These are phyloP conservation scores for Emmonsiellopsis sp. DNA, from an alignment of 2,329 filamentous ascomycete species.

Conservation along the genomic window DNA sequence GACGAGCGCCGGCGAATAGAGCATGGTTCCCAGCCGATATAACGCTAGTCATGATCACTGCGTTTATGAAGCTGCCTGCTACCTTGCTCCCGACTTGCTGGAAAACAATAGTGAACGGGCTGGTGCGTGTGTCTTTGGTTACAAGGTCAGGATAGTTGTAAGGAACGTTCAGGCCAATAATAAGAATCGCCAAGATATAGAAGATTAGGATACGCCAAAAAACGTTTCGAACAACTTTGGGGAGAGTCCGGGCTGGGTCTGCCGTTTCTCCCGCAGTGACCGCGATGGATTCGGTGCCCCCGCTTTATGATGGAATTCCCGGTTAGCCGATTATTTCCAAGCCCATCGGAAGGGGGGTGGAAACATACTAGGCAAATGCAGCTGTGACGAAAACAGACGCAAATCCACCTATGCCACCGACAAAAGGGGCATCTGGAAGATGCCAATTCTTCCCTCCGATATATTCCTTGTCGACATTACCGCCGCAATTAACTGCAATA, in stretches of 20 bases:
- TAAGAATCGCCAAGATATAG: slow-evolving; percentile 42
- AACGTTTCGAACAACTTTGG: slow-evolving; percentile 55
- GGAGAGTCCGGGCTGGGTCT: slow-evolving; percentile 51
- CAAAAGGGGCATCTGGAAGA: slow-evolving; percentile 53
- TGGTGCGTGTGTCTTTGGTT: slow-evolving; percentile 36
- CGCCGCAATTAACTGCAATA: slow-evolving; percentile 51
- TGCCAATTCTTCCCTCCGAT: slow-evolving; percentile 52
- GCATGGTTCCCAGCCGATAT: slow-evolving; percentile 52
- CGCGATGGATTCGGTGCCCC: slow-evolving; percentile 55
- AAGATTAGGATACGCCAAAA: slow-evolving; percentile 55
- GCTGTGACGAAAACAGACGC: slow-evolving; percentile 55
- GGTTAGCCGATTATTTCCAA: slow-evolving; percentile 7
- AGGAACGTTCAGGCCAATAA: slow-evolving; percentile 51
- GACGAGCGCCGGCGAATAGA: slow-evolving; percentile 46
- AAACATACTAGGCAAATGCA: slow-evolving; percentile 46
- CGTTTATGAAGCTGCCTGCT: slow-evolving; percentile 51
- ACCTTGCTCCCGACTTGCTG: slow-evolving; percentile 46
- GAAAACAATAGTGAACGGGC: slow-evolving; percentile 54
- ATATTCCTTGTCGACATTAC: slow-evolving; percentile 44
- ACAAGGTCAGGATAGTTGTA: slow-evolving; percentile 43
- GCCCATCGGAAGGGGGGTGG: background rate
- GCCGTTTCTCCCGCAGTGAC: slow-evolving; percentile 59
- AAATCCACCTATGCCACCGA: slow-evolving; percentile 56
- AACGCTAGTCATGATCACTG: slow-evolving; percentile 50
- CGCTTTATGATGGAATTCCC: slow-evolving; percentile 20